Conservation (phyloP, 1,284 basidiomycete species). For the Paramarasmius palmivorus region DNA sequence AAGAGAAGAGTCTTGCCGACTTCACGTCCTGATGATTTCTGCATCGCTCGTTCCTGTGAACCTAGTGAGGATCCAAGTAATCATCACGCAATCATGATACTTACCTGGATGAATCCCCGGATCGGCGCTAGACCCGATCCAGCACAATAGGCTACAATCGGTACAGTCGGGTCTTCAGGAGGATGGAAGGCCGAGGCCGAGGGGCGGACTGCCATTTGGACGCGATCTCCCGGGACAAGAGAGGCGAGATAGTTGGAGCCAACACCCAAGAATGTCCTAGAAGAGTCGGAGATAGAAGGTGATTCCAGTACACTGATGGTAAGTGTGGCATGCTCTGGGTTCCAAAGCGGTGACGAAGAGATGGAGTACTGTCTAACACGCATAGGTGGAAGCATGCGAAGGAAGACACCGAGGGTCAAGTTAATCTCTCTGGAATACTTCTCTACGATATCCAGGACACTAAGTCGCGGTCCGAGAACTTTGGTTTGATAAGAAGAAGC, state of each 20-base stretch:
- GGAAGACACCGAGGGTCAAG: constrained; percentile 39
- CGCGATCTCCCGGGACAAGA: constrained; percentile 41
- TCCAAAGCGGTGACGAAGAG: constrained; percentile 51
- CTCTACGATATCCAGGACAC: constrained; percentile 48
- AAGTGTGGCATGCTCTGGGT: constrained; percentile 43
- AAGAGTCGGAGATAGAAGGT: constrained; percentile 31
- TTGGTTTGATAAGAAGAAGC: constrained; percentile 33
- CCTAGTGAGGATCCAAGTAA: not conserved
- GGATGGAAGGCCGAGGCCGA: constrained; percentile 47
- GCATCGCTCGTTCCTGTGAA: constrained; percentile 46
- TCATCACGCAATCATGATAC: not conserved
- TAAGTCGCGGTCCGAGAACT: constrained; percentile 39
- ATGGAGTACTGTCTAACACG: constrained; percentile 55
- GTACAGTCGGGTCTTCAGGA: constrained; percentile 40
- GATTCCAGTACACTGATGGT: constrained; percentile 46
- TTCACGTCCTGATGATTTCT: constrained; percentile 44
- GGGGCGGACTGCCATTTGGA: constrained; percentile 46
- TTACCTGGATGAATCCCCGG: constrained; percentile 44
- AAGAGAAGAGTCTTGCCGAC: constrained; percentile 46
- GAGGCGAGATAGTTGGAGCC: constrained; percentile 49
- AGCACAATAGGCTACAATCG: constrained; percentile 50
- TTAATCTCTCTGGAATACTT: constrained; percentile 34
- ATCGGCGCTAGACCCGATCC: constrained; percentile 54
- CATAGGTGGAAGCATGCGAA: constrained; percentile 48
- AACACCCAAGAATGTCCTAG: constrained; percentile 44